Evolutionary conservation across 2,329 filamentous ascomycete genomes (phyloP).

Genomic region (Alternaria consortialis): DNA sequence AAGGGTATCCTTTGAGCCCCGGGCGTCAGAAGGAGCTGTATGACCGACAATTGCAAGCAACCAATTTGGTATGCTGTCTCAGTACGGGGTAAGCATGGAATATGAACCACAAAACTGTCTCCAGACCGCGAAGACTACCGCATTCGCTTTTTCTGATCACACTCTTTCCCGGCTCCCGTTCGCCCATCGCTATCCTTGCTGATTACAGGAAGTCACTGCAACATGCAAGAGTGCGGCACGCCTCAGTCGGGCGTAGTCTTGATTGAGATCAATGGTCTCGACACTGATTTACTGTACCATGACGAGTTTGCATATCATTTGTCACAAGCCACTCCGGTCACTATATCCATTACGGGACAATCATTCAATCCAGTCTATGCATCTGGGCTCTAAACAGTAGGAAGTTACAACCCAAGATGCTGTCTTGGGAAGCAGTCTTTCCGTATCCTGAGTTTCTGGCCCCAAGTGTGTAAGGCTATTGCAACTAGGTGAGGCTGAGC

Average conservation of each 20-base stretch:
- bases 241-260: neutral
- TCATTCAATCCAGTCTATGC: neutral
- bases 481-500: neutral
- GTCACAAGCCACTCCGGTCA: neutral
- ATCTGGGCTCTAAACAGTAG: neutral
- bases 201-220: neutral
- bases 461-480: neutral
- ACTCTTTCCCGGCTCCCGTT: neutral
- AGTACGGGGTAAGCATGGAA: neutral
- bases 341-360: neutral
- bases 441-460: neutral
- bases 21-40: neutral
- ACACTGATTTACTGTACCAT: conserved; percentile 1
- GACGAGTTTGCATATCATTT: neutral
- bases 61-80: neutral
- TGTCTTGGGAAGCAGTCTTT: neutral
- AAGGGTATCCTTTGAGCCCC: no score
- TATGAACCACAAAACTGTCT: conserved; percentile 1
- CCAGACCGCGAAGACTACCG: neutral
- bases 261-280: conserved; percentile 2
- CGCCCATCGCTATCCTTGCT: neutral
- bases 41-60: neutral
- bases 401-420: neutral
- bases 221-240: conserved; percentile 2
- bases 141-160: neutral